These are phyloP conservation scores for Pyricularia sp. DNA, from an alignment of 2,329 filamentous ascomycete species.

Conservation along the genomic window DNA sequence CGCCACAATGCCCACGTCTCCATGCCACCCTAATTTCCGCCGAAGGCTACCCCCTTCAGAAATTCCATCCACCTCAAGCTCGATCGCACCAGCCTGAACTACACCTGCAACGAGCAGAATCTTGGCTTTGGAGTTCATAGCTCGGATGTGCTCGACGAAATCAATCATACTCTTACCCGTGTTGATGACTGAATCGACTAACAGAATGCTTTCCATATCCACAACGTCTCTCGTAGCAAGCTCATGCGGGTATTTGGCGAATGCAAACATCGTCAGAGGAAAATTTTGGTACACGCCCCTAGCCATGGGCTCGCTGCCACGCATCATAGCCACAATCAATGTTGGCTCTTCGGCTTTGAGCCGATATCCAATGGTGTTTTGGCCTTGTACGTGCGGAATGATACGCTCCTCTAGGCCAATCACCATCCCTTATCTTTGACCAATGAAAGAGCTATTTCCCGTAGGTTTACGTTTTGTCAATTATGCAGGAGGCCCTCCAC, in stretches of 20 bases:
- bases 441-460: no score
- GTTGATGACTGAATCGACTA: background rate
- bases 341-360: background rate
- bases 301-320: background rate
- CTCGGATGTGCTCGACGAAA: background rate
- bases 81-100: no score
- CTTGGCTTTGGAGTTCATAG: background rate
- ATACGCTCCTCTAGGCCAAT: conserved; percentile 38
- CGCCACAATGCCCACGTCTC: conserved; percentile 34
- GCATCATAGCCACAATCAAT: background rate
- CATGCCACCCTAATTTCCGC: conserved; percentile 4
- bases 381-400: conserved; percentile 40
- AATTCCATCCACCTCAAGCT: no score
- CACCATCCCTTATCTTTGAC: conserved; percentile 10
- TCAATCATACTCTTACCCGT: background rate
- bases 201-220: background rate
- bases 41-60: background rate
- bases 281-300: background rate
- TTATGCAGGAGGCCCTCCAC: no score
- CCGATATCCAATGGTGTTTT: no score
- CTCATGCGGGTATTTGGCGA: background rate
- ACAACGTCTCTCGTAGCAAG: no score
- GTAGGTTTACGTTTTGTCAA: no score
- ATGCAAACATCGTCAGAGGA: background rate
- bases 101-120: background rate